These are phyloP conservation scores for Dicorynia guianensis DNA, from an alignment of 306 rosid genomes.

Conservation along the genomic window DNA sequence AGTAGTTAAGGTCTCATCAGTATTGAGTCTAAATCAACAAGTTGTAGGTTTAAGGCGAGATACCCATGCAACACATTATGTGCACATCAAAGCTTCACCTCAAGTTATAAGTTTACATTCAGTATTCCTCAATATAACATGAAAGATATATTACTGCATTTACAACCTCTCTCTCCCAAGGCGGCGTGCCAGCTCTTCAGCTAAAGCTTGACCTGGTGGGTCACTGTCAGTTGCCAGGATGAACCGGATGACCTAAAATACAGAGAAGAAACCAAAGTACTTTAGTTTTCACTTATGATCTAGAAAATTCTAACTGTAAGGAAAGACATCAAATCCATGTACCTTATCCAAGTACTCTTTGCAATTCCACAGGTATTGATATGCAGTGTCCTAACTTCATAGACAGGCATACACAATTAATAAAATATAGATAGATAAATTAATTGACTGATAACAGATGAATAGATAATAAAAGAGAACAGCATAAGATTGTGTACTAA, in stretches of 20 bases:
- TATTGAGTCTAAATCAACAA: constrained; percentile 12
- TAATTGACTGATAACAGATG: neutral
- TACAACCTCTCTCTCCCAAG: constrained; percentile 58
- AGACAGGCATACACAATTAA: constrained; percentile 35
- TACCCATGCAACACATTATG: constrained; percentile 2
- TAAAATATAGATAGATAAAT: constrained; percentile 34
- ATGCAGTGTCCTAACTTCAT: constrained; percentile 75
- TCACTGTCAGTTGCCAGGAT: constrained; percentile 62
- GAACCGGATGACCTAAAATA: constrained; percentile 48
- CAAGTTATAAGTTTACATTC: neutral
- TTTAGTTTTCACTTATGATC: neutral
- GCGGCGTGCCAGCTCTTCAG: constrained; percentile 55
- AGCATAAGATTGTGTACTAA: neutral
- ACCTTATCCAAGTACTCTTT: constrained; percentile 81
- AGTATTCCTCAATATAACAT: constrained; percentile 21
- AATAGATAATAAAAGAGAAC: neutral
- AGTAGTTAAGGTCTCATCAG: constrained; percentile 2
- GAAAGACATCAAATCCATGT: constrained; percentile 25
- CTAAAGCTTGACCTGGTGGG: constrained; percentile 62
- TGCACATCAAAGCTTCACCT: constrained; percentile 16
- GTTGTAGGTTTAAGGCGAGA: constrained; percentile 3
- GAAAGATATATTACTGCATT: constrained; percentile 26
- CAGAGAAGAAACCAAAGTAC: constrained; percentile 26
- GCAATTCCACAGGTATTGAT: constrained; percentile 79
- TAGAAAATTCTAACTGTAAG: constrained; percentile 34